Evolutionary conservation across 805 yeast species (phyloP).

Genomic region (Candida ortonii): DNA sequence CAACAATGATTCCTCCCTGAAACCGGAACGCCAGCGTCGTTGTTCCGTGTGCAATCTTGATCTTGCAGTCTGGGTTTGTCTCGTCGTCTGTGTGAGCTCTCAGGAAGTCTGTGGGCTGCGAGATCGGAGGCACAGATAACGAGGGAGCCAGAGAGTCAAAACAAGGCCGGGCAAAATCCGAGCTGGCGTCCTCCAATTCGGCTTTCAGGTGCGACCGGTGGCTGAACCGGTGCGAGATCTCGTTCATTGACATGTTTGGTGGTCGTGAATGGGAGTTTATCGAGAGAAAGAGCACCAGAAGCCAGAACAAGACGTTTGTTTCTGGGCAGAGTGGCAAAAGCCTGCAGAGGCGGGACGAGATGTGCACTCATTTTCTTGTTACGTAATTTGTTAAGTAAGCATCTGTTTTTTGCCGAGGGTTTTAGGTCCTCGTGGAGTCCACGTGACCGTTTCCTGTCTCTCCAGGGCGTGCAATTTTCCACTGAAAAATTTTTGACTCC

Average conservation of each 20-base stretch:
- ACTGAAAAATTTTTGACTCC: too few species aligned
- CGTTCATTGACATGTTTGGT: constrained; percentile 30
- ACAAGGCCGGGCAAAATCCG: constrained; percentile 16
- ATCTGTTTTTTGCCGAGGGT: too few species aligned
- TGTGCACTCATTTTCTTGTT: too few species aligned
- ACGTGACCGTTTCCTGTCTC: too few species aligned
- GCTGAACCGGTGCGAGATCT: constrained; percentile 29
- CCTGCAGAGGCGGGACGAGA: too few species aligned
- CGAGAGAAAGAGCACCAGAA: not conserved
- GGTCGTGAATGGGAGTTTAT: not conserved
- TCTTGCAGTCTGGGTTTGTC: constrained; percentile 86
- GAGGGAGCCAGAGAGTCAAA: constrained; percentile 48
- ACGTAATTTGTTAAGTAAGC: too few species aligned
- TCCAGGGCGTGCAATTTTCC: too few species aligned
- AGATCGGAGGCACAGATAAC: constrained; percentile 74
- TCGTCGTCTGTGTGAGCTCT: constrained; percentile 98
- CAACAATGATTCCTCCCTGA: constrained; percentile 92
- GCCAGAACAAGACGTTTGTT: too few species aligned
- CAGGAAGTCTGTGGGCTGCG: constrained; percentile 86
- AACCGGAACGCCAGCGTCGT: constrained; percentile 96
- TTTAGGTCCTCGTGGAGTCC: too few species aligned
- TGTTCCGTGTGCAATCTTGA: constrained; percentile 98
- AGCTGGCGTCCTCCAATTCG: constrained; percentile 24
- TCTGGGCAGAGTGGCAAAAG: too few species aligned
- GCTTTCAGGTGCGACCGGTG: constrained; percentile 23